Base-by-base conservation (phyloP, 202 grass and related monocot genomes). In the Tripidium arundinaceum region DNA sequence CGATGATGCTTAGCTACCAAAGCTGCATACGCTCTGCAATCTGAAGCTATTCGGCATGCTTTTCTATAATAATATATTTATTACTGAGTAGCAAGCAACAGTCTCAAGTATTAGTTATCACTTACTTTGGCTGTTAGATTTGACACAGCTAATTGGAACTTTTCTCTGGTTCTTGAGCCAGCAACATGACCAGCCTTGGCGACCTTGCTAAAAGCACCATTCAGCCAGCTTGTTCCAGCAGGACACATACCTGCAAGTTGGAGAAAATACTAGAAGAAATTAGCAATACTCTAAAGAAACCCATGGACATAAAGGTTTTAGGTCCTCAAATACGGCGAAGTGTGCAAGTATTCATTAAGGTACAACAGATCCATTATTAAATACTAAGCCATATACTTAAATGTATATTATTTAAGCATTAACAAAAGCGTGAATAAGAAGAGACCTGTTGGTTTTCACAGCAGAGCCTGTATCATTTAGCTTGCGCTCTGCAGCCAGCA, bases 41-140 rank as follows among this genome's bases (percentile, higher is more conserved):
- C 26, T 26, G 38, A 72, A 72, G 34, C 26, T 66, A 47, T 36
- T 54, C 2, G 19, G 65, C 54, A 84, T 80, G 45, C 28, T 65
- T 24, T 80, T 37, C 11, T 41, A 70, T n/a, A 29, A n/a, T n/a
- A n/a, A 57, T 84, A 77, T 57, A 80, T 79, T 65, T 36, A 43
- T 66, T 50, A 43, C 25, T 7, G 2, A 70, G 25, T 38, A 42
- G 57, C 22, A 68, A 67, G 16, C 24, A 33, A 79, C 5, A 67
- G 16, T 22, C 7, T 19, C 11, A 38, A 41, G 54, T 62, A 81
- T 28, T 15, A 69, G 28, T 36, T 7, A 28, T 18, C 41, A 81
- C 87, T 91, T 90, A 99, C 92, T 89, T 96, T 99, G 2, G 86
- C 86, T 75, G 92, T 91, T 68, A 96, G 76, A 88, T 96, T 93